Conservation (phyloP, 176 grass and related monocot species). For the Bothriochloa decipiens region DNA sequence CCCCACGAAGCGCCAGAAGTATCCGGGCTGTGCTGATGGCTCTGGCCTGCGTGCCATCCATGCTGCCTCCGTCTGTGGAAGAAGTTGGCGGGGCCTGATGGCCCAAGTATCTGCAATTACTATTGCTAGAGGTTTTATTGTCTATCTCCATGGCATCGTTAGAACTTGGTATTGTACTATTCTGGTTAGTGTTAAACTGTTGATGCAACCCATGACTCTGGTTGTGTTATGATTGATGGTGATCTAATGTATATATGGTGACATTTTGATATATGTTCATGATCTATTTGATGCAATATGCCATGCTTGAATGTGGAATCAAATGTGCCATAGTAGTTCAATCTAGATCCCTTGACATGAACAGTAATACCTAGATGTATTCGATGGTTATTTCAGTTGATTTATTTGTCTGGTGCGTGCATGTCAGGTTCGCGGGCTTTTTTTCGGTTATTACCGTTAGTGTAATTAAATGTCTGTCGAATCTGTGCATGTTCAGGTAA, state of each 20-base stretch:
- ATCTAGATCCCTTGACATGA: slow-evolving; percentile 15
- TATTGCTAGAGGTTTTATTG: slow-evolving; percentile 23
- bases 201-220: slow-evolving; percentile 25
- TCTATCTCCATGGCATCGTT: slow-evolving; percentile 29
- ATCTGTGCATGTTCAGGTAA: background rate
- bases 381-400: too few species aligned
- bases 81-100: slow-evolving; percentile 44
- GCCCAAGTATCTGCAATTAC: slow-evolving; percentile 41
- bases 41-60: slow-evolving; percentile 19
- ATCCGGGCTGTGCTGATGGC: slow-evolving; percentile 42
- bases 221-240: slow-evolving; percentile 32
- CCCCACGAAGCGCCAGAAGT: slow-evolving; percentile 45
- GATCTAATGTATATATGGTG: slow-evolving; percentile 47
- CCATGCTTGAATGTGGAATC: background rate
- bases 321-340: background rate
- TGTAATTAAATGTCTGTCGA: slow-evolving; percentile 2
- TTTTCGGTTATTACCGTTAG: background rate
- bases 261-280: background rate
- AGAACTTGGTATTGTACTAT: slow-evolving; percentile 50
- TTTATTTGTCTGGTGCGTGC: too few species aligned
- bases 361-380: background rate
- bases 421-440: too few species aligned
- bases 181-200: slow-evolving; percentile 21
- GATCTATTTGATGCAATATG: background rate
- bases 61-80: slow-evolving; percentile 27